Percentiles rank a stretch among this genome's conserved stretches.
phyloP scores from a whole-genome alignment of 2,329 filamentous ascomycete genomes.

The Bipolaris cookei region DNA sequence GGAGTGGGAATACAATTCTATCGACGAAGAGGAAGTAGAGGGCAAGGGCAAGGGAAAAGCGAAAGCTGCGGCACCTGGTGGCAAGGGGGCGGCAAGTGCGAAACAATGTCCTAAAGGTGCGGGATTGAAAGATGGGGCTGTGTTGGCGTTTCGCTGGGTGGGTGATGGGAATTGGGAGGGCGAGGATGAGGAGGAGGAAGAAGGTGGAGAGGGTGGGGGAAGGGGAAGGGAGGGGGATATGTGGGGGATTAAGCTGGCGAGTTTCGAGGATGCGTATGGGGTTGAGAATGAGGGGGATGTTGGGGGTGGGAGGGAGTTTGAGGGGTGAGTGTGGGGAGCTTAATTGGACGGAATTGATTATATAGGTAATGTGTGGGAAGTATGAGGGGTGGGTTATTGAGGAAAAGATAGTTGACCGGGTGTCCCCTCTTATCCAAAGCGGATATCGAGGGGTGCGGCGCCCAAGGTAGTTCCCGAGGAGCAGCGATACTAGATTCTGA shows the following conservation, averaged over 20 bases:
- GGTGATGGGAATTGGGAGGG: conserved; percentile 36
- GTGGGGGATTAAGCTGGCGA: conserved; percentile 48
- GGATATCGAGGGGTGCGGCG: too few species aligned
- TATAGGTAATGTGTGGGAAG: too few species aligned
- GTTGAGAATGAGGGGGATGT: conserved; percentile 42
- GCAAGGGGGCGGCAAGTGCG: conserved; percentile 9
- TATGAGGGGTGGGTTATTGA: too few species aligned
- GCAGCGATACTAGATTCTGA: too few species aligned
- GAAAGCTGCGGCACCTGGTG: conserved; percentile 32
- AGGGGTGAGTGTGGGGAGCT: conserved; percentile 40
- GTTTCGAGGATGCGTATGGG: conserved; percentile 48
- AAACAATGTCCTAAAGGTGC: conserved; percentile 46
- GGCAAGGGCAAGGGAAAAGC: conserved; percentile 52
- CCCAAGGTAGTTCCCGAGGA: too few species aligned
- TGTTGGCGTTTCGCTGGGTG: conserved; percentile 48
- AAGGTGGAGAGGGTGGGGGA: background rate
- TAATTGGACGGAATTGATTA: too few species aligned
- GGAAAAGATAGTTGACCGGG: too few species aligned
- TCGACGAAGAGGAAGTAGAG: conserved; percentile 34
- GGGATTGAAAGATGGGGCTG: conserved; percentile 44
- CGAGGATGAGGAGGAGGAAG: conserved; percentile 23
- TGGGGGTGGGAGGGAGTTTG: conserved; percentile 38
- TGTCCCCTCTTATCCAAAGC: too few species aligned
- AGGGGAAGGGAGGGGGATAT: conserved; percentile 21
- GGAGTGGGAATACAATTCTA: conserved; percentile 39